phyloP scores from a whole-genome alignment of 257 asterid species.

The Voacanga thouarsii region DNA sequence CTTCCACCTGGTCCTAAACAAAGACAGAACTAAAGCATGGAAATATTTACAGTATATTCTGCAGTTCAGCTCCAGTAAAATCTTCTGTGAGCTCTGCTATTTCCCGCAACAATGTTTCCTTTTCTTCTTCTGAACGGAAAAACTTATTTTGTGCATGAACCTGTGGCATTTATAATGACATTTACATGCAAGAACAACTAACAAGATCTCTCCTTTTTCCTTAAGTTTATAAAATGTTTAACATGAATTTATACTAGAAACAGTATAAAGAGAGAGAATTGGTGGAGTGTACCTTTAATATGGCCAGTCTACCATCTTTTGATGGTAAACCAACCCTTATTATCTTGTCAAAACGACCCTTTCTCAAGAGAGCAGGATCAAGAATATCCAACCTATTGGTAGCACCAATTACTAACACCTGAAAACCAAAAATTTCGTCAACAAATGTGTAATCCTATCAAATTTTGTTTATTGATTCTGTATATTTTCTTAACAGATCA shows the following conservation, averaged over 20 bases:
- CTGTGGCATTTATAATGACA: constrained; percentile 37
- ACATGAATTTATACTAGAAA: neutral
- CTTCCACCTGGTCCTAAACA: constrained; percentile 20
- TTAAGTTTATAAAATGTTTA: neutral
- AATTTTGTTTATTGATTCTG: neutral
- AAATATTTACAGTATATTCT: constrained; percentile 72
- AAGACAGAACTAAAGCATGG: constrained; percentile 11
- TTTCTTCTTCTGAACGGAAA: constrained; percentile 90
- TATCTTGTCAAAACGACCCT: constrained; percentile 97
- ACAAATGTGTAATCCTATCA: neutral
- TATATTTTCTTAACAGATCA: neutral
- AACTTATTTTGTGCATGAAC: constrained; percentile 97
- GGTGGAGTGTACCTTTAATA: constrained; percentile 63
- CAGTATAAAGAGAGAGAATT: neutral
- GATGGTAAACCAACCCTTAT: constrained; percentile 97
- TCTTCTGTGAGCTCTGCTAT: constrained; percentile 81
- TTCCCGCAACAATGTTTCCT: constrained; percentile 78
- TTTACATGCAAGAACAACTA: constrained; percentile 11
- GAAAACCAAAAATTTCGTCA: constrained; percentile 20
- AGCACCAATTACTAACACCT: constrained; percentile 96
- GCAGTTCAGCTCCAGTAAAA: constrained; percentile 97
- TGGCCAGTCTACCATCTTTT: constrained; percentile 91
- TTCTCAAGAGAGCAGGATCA: constrained; percentile 94
- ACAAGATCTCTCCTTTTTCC: neutral
- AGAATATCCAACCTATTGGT: constrained; percentile 98